Base-by-base conservation (phyloP, 2,329 filamentous ascomycete genomes). In the Nemania diffusa region DNA sequence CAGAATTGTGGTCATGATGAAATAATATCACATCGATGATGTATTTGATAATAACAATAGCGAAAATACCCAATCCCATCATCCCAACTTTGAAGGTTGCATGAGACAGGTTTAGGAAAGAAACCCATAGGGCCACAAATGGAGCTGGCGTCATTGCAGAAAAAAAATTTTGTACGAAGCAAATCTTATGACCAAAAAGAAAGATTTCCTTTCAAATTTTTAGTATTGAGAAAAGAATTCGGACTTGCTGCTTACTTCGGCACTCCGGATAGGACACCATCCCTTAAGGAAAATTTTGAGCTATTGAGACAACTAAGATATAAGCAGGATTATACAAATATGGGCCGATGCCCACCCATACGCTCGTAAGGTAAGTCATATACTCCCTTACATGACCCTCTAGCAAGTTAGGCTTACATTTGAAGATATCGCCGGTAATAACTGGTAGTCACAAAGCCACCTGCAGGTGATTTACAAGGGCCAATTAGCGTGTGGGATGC, bases 71-170 rank as follows among this genome's bases (percentile, higher is more conserved):
- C 20, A 56, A 52, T 27, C 5, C 58, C 26, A 52, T 13, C 22
- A 57, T 56, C 20, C 24, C 52, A 26, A 58, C 7, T 27, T 59
- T 53, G 13, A 58, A 52, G 29, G 63, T 22, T 26, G n/a, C 44
- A 1, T 62, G 62, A 46, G 62, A 62, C 3, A 52, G 15, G 13
- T 48, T 65, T 15, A 68, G 22, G 24, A 68, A 66, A 42, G 29
- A 22, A 40, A 37, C 57, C 66, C 62, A 62, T 52, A 65, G 27
- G 58, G 62, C 62, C 53, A 57, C 52, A 24, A 68, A 68, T 15
- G 66, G 62, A 58, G 58, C 22, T 37, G 65, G 57, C 37, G 65
- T 58, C 65, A 68, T 68, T 26, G 62, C 5, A 44, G 34, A 13
- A 26, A 11, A 40, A 37, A 13, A 29, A 6, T 15, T 17, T 29